These are phyloP conservation scores for Schwanniomyces vanrijiae DNA, from an alignment of 805 yeast genomes.

Conservation along the genomic window DNA sequence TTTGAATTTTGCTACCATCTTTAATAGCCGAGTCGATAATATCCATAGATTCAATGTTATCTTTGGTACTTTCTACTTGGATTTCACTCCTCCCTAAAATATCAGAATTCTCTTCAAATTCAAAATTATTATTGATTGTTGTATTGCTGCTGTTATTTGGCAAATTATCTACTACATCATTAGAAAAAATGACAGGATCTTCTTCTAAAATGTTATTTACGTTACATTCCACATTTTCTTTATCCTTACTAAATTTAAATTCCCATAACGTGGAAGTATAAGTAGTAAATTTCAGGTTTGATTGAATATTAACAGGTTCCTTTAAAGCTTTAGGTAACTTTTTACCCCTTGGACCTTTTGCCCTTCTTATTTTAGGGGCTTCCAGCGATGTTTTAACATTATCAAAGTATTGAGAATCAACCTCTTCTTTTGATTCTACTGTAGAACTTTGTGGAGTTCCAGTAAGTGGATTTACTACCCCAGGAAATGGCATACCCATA, in stretches of 20 bases:
- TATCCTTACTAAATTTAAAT: conserved; percentile 11
- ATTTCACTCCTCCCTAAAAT: no score
- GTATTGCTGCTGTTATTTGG: no score
- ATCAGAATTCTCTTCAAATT: no score
- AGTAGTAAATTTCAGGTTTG: conserved; percentile 32
- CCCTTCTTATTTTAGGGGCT: conserved; percentile 46
- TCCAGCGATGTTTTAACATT: background rate
- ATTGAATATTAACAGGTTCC: conserved; percentile 35
- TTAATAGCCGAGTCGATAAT: no score
- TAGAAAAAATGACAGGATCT: no score
- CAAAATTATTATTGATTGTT: no score
- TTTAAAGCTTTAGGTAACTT: conserved; percentile 61
- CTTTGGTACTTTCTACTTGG: no score
- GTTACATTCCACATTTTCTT: background rate
- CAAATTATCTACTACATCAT: no score
- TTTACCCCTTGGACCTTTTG: conserved; percentile 74
- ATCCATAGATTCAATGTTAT: background rate
- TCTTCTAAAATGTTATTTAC: background rate
- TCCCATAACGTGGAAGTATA: conserved; percentile 40
- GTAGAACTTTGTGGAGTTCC: conserved; percentile 6
- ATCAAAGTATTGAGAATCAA: conserved; percentile 12
- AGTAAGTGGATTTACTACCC: conserved; percentile 46
- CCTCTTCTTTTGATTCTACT: conserved; percentile 11
- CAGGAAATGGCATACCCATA: conserved; percentile 53
- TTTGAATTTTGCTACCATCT: no score